Evolutionary conservation across 805 yeast species (phyloP), one percentile per base, ranked within the genome.

Genomic region (Alloascoidea africana): DNA sequence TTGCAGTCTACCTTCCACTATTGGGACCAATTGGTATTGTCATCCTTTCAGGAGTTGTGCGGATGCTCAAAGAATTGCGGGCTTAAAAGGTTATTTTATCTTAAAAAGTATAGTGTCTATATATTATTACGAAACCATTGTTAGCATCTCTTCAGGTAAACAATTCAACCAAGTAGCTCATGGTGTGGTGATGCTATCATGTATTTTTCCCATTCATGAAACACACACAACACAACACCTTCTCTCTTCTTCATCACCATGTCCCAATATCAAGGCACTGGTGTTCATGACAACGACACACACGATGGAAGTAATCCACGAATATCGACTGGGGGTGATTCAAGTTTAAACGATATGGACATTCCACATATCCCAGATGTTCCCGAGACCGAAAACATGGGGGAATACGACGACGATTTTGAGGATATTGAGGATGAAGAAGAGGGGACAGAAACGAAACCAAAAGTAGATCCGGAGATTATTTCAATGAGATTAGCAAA

Each of bases 1-100:
- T 91, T 50, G 97, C 98, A 0, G 94, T 91, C 1, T 91, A 86
- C 46, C 62, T 85, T 51, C 98, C 98, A 0, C 60, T 89, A 34
- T 54, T 87, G 27, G 97, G 97, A 0, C 98, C 98, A 1, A 61
- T 86, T 27, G 59, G 70, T 2, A 70, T 89, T 17, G 86, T 91
- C 16, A 52, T 61, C 23, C 18, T 54, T 3, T 38, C 55, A 27
- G 62, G 65, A 3, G 42, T 52, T 13, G 35, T 40, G 2, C 38
- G 59, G 16, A 40, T 52, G 6, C 4, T 50, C n/a, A 42, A 38
- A 17, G 60, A 58, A 34, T 41, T 23, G 30, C 8, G n/a, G 30
- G 30, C 13, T n/a, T 8, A 23, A 23, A 23, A 23, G 30, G 30
- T 8, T n/a, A n/a, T n/a, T n/a, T n/a, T n/a, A n/a, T n/a, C n/a